Conservation (phyloP, 2,329 filamentous ascomycete species). For the Sarocladiaceae sp. region DNA sequence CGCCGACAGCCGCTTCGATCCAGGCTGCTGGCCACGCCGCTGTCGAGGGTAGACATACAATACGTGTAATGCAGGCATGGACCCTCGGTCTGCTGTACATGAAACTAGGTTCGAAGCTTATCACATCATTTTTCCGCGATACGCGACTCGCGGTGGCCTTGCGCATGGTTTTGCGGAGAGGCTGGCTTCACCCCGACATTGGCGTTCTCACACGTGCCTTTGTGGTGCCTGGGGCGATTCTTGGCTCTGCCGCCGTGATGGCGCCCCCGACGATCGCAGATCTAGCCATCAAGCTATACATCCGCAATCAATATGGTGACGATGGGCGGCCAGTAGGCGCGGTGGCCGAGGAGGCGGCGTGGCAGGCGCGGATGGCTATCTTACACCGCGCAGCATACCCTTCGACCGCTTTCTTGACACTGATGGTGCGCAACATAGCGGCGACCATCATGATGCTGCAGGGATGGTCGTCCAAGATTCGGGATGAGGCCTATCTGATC, state of each 20-base stretch:
- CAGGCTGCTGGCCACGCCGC: conserved; percentile 17
- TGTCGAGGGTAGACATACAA: conserved; percentile 49
- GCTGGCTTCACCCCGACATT: conserved; percentile 74
- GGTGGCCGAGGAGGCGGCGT: conserved; percentile 18
- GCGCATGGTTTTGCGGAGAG: conserved; percentile 63
- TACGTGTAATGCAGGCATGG: conserved; percentile 90
- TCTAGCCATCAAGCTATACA: conserved; percentile 25
- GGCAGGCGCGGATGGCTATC: conserved; percentile 24
- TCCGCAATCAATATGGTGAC: background rate
- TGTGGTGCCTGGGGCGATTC: conserved; percentile 63
- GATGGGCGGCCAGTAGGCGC: conserved; percentile 18
- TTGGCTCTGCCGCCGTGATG: conserved; percentile 57
- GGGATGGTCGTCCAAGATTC: conserved; percentile 67
- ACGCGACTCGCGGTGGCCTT: conserved; percentile 70
- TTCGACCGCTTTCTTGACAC: conserved; percentile 42
- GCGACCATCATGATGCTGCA: conserved; percentile 57
- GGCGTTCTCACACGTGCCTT: conserved; percentile 77
- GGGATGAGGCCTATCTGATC: conserved; percentile 94
- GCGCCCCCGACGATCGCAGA: conserved; percentile 44
- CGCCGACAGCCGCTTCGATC: conserved; percentile 23
- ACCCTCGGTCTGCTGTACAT: conserved; percentile 87
- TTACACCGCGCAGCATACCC: conserved; percentile 66
- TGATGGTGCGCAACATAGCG: conserved; percentile 35
- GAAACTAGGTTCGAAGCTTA: conserved; percentile 66
- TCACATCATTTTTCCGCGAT: conserved; percentile 60